These are phyloP conservation scores for Moniliella sp. DNA, from an alignment of 1,284 basidiomycete species.

Conservation along the genomic window DNA sequence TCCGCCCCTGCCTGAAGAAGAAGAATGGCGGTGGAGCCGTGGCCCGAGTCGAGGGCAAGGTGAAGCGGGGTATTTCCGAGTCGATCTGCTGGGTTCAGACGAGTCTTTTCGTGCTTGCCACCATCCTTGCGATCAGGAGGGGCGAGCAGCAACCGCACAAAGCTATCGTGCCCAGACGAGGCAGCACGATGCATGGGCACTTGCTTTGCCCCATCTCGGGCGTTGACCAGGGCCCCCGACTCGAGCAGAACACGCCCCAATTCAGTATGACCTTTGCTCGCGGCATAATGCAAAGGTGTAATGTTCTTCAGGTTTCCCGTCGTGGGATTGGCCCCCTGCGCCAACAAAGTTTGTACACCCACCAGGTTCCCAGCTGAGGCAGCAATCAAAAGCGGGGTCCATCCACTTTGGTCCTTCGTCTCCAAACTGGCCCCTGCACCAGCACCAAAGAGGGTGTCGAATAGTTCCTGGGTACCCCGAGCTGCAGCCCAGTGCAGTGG, in stretches of 20 bases:
- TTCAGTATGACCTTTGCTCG: conserved; percentile 11
- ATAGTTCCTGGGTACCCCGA: conserved; percentile 3
- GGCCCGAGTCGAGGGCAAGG: conserved; percentile 11
- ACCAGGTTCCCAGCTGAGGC: conserved; percentile 6
- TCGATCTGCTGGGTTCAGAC: conserved; percentile 14
- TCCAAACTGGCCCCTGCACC: conserved; percentile 3
- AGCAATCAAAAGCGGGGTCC: conserved; percentile 14
- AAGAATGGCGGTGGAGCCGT: conserved; percentile 10
- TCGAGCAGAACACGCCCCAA: conserved; percentile 9
- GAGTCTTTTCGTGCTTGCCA: conserved; percentile 8
- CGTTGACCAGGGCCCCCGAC: conserved; percentile 8
- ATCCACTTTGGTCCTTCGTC: conserved; percentile 4
- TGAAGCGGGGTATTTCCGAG: conserved; percentile 16
- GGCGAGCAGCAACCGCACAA: conserved; percentile 7
- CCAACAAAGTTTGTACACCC: conserved; percentile 5
- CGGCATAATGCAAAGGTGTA: conserved; percentile 13
- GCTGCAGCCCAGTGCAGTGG: conserved; percentile 11
- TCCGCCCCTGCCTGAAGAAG: conserved; percentile 11
- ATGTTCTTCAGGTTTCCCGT: conserved; percentile 5
- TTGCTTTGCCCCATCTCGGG: conserved; percentile 11
- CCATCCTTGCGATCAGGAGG: conserved; percentile 9
- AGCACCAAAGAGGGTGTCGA: conserved; percentile 2
- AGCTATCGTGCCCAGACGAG: conserved; percentile 7
- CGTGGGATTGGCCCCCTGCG: conserved; percentile 6
- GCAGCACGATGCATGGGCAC: conserved; percentile 12